Conservation (phyloP, 2,329 filamentous ascomycete genomes). For the Rhynchosporium secalis region DNA sequence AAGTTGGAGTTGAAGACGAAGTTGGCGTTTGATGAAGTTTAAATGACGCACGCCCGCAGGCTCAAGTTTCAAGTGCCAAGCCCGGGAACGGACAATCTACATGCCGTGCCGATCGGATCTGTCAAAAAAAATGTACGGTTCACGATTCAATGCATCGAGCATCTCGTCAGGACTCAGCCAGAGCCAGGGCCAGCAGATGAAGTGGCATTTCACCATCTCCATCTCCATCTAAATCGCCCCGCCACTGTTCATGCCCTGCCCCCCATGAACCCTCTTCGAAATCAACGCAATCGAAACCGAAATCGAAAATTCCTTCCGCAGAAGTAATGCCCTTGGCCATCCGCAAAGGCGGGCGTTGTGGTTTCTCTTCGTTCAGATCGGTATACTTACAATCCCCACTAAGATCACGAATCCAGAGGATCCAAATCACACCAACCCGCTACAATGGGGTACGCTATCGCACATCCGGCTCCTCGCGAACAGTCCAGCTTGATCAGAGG, state of each 20-base stretch:
- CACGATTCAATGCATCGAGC: not conserved
- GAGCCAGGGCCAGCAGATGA: too few relatives aligned
- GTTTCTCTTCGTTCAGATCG: constrained; percentile 44
- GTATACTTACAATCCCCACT: constrained; percentile 21
- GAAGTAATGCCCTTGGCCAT: constrained; percentile 45
- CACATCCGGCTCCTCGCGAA: not conserved
- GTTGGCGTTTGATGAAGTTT: not conserved
- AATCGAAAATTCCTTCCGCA: not conserved
- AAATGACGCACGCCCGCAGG: not conserved
- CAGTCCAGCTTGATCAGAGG: not conserved
- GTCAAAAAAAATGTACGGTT: too few relatives aligned
- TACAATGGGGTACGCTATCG: constrained; percentile 3
- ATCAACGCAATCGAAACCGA: not conserved
- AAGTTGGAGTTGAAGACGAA: not conserved
- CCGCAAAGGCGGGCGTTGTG: constrained; percentile 42
- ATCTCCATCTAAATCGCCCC: too few relatives aligned
- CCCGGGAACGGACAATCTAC: not conserved
- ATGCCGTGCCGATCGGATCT: not conserved
- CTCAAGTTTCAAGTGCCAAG: not conserved
- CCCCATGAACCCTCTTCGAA: not conserved
- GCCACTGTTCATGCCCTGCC: not conserved
- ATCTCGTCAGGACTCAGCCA: too few relatives aligned
- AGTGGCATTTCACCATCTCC: too few relatives aligned
- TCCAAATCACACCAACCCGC: not conserved
- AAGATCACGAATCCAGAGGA: too few relatives aligned